phyloP scores from a whole-genome alignment of 2,329 filamentous ascomycete species.

The Colletotrichum sp. region DNA sequence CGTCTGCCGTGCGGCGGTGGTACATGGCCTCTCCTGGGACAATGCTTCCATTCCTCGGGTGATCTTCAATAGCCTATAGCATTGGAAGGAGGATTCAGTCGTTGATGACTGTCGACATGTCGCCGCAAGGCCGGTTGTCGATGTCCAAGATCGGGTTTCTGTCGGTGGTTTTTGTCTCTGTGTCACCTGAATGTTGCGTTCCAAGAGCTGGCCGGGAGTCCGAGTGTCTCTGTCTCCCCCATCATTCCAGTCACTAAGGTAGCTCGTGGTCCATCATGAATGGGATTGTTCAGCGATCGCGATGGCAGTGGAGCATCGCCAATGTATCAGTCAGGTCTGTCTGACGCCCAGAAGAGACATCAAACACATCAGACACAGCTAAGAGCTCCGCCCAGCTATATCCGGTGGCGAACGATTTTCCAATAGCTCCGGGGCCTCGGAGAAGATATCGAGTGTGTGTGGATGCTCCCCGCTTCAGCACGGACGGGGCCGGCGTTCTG shows the following conservation, averaged over 20 bases:
- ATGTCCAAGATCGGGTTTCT: neutral
- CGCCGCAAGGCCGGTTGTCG: neutral
- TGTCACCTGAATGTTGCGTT: neutral
- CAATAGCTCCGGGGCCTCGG: neutral
- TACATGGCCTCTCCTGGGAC: neutral
- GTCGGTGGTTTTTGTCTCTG: neutral
- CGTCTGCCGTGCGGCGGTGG: neutral
- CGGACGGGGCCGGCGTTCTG: constrained; percentile 12
- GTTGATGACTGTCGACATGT: neutral
- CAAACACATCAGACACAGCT: neutral
- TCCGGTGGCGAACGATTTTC: neutral
- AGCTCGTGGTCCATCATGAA: neutral
- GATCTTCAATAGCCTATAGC: neutral
- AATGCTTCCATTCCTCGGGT: neutral
- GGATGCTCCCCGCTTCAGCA: neutral
- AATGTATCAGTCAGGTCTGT: neutral
- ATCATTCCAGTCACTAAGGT: neutral
- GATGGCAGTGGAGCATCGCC: neutral
- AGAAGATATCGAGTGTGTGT: neutral
- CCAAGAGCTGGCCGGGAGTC: neutral
- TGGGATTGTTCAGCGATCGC: neutral
- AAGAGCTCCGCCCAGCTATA: neutral
- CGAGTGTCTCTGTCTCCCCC: neutral
- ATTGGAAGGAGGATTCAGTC: neutral
- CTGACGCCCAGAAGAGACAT: neutral